A percentile compares a stretch with the other conserved stretches of the same genome.
phyloP scores from a whole-genome alignment of 2,329 filamentous ascomycete species.

The Ophiocordyceps camponoti-leonardi region DNA sequence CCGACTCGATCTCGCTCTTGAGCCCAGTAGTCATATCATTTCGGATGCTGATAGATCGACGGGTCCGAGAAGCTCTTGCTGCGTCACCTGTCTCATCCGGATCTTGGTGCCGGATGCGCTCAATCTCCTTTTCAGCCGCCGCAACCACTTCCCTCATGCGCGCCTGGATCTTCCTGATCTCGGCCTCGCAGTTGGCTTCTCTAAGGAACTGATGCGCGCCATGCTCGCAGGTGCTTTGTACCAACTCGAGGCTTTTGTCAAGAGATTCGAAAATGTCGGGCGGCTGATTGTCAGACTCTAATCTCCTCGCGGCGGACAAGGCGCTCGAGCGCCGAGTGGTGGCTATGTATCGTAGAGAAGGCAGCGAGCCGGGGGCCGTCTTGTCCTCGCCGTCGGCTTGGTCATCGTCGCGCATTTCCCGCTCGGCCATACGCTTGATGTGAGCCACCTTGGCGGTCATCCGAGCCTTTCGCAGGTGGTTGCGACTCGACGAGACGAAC shows the following conservation, averaged over 20 bases:
- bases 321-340: conserved; percentile 17
- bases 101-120: conserved; percentile 35
- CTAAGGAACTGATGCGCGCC: conserved; percentile 83
- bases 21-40: conserved; percentile 19
- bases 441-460: conserved; percentile 61
- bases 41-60: conserved; percentile 35
- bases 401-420: conserved; percentile 36
- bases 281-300: conserved; percentile 9
- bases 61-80: conserved; percentile 24
- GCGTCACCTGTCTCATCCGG: conserved; percentile 23
- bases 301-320: conserved; percentile 9
- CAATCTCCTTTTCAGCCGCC: conserved; percentile 41
- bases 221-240: conserved; percentile 67
- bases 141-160: conserved; percentile 47
- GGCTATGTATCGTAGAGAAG: conserved; percentile 20
- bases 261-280: conserved; percentile 50
- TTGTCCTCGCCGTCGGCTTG: conserved; percentile 20
- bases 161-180: conserved; percentile 52
- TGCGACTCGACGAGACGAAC: conserved; percentile 62
- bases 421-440: conserved; percentile 41
- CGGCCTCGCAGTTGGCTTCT: conserved; percentile 66
- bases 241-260: conserved; percentile 63
- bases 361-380: conserved; percentile 13
- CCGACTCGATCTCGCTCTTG: conserved; percentile 10
- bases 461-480: conserved; percentile 73